These are phyloP conservation scores for Sorghum bicolor DNA, from an alignment of 176 grass and related monocot genomes.

Conservation along the genomic window DNA sequence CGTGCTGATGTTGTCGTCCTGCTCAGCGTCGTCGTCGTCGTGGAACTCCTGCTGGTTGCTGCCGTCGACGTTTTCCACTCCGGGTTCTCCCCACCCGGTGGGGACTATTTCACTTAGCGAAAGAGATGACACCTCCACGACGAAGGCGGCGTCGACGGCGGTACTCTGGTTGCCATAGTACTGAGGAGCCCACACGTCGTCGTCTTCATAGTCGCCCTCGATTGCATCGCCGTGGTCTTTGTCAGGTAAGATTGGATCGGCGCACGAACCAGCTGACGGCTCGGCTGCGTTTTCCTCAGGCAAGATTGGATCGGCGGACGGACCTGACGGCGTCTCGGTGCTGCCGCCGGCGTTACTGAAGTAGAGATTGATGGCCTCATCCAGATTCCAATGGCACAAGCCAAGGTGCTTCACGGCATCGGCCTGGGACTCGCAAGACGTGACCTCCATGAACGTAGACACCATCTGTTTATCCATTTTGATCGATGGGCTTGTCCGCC, in stretches of 20 bases:
- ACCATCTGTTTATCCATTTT: conserved; percentile 10
- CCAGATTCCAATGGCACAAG: conserved; percentile 47
- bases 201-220: no score
- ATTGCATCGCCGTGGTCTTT: no score
- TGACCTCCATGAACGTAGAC: conserved; percentile 44
- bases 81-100: not conserved
- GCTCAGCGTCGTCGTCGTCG: no score
- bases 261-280: no score
- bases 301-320: not conserved
- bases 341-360: conserved; percentile 1
- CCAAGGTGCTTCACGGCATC: conserved; percentile 35
- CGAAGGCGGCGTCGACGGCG: no score
- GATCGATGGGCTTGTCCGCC: not conserved
- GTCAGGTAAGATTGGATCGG: no score
- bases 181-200: no score
- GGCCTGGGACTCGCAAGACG: conserved; percentile 51
- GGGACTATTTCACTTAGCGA: not conserved
- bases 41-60: no score
- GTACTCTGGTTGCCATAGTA: no score
- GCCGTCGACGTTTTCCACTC: not conserved
- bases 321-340: not conserved
- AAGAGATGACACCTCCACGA: no score
- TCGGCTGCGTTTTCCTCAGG: not conserved
- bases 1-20: not conserved
- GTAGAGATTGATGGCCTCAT: conserved; percentile 43